Conservation (phyloP, 2,329 filamentous ascomycete species). For the Uncinocarpus reesii region DNA sequence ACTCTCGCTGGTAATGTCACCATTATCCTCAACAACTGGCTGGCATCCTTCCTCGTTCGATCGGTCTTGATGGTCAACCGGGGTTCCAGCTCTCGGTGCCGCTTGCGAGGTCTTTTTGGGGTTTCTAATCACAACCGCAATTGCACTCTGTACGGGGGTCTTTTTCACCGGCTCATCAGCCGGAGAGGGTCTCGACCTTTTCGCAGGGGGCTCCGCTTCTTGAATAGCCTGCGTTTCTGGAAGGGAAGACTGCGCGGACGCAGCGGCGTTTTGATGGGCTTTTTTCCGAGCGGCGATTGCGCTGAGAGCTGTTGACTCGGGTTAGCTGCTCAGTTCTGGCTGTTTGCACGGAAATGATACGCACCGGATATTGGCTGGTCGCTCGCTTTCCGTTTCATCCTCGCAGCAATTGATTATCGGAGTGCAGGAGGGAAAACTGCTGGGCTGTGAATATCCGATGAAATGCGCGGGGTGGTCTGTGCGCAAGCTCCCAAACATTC, state of each 20-base stretch:
- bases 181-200: constrained; percentile 26
- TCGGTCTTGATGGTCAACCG: background rate
- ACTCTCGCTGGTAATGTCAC: background rate
- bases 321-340: background rate
- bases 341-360: constrained; percentile 1
- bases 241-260: constrained; percentile 14
- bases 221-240: constrained; percentile 17
- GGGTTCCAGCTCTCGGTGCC: background rate
- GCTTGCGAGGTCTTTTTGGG: background rate
- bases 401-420: background rate
- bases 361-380: constrained; percentile 11
- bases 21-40: background rate
- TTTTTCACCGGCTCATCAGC: constrained; percentile 15
- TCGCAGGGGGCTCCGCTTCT: constrained; percentile 27
- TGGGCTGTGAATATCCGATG: background rate
- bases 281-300: constrained; percentile 37
- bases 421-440: background rate
- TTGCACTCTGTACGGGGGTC: background rate
- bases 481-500: constrained; percentile 13
- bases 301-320: constrained; percentile 23
- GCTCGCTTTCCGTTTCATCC: constrained; percentile 15
- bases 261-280: constrained; percentile 24
- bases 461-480: constrained; percentile 9
- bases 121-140: constrained; percentile 6
- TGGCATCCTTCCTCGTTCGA: constrained; percentile 9